Conservation (phyloP, 1,284 basidiomycete genomes). For the Vanrija humicola region DNA sequence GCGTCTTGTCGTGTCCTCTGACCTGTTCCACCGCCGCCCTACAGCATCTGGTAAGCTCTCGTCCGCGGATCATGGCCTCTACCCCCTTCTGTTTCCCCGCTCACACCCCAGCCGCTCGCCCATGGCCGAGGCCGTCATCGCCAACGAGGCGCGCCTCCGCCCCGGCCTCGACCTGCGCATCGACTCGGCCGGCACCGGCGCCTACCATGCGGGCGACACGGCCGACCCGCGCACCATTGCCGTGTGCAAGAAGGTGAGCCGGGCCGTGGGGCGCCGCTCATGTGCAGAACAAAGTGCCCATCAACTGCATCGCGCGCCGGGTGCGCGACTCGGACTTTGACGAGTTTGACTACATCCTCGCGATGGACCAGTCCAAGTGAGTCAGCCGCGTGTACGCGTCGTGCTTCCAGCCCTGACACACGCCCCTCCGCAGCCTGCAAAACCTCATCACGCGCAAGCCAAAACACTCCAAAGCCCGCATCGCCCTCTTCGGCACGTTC, state of each 20-base stretch:
- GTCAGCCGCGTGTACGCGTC: conserved; percentile 3
- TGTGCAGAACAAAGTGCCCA: conserved; percentile 43
- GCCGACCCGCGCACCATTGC: conserved; percentile 48
- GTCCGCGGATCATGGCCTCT: neutral
- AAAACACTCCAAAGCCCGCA: conserved; percentile 24
- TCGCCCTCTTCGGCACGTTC: conserved; percentile 40
- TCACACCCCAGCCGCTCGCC: conserved; percentile 37
- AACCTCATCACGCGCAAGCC: conserved; percentile 43
- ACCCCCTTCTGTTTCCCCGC: no score
- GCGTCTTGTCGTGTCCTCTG: neutral
- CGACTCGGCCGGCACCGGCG: conserved; percentile 50
- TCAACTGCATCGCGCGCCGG: conserved; percentile 45
- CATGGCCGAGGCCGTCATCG: conserved; percentile 50
- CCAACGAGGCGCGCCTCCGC: conserved; percentile 31
- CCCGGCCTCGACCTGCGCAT: conserved; percentile 31
- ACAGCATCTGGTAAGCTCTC: conserved; percentile 33
- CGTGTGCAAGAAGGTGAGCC: conserved; percentile 43
- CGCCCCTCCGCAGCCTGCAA: conserved; percentile 45
- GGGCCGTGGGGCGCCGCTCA: neutral
- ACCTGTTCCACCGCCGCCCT: neutral
- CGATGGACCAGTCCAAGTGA: conserved; percentile 49
- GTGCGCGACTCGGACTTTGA: conserved; percentile 43
- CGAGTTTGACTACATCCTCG: conserved; percentile 52
- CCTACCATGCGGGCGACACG: conserved; percentile 48
- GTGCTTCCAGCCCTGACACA: neutral